Evolutionary conservation across 1,284 basidiomycete species (phyloP).

Genomic region (Leucoagaricus sp.): DNA sequence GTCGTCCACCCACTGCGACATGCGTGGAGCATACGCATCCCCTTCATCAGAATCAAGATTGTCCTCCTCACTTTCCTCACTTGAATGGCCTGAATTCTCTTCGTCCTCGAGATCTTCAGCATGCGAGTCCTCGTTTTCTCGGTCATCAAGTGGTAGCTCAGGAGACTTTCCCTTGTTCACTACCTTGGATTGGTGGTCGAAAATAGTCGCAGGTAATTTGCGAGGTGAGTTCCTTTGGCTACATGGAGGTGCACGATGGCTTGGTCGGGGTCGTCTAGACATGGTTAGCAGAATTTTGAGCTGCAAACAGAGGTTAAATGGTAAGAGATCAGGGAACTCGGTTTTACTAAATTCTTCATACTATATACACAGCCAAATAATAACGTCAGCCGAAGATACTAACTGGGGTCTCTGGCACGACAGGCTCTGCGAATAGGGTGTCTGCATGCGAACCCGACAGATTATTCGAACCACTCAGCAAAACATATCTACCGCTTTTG

Average conservation of each 20-base stretch:
- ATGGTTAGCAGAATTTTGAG: constrained; percentile 24
- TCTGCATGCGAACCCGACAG: not conserved
- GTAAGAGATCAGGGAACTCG: not conserved
- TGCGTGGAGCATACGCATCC: constrained; percentile 48
- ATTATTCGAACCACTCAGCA: constrained; percentile 32
- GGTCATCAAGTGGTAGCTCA: not conserved
- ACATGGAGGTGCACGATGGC: constrained; percentile 21
- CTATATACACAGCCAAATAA: constrained; percentile 5
- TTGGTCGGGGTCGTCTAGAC: constrained; percentile 37
- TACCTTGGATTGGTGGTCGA: too few species aligned
- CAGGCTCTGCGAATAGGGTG: too few species aligned
- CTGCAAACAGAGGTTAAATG: too few species aligned
- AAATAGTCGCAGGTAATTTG: too few species aligned
- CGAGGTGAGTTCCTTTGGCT: too few species aligned
- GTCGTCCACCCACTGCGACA: constrained; percentile 60
- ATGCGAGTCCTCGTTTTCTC: not conserved
- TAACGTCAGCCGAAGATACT: not conserved
- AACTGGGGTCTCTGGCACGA: too few species aligned
- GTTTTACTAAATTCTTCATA: not conserved
- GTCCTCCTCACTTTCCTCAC: constrained; percentile 13
- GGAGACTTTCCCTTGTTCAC: too few species aligned
- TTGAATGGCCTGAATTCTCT: constrained; percentile 23
- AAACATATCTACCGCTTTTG: constrained; percentile 57
- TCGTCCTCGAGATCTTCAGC: not conserved
- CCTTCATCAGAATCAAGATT: constrained; percentile 29